Percentiles rank a stretch among this genome's conserved stretches.
Evolutionary conservation across 257 asterid genomes (phyloP).

Genomic region (Nicotiana paniculata): DNA sequence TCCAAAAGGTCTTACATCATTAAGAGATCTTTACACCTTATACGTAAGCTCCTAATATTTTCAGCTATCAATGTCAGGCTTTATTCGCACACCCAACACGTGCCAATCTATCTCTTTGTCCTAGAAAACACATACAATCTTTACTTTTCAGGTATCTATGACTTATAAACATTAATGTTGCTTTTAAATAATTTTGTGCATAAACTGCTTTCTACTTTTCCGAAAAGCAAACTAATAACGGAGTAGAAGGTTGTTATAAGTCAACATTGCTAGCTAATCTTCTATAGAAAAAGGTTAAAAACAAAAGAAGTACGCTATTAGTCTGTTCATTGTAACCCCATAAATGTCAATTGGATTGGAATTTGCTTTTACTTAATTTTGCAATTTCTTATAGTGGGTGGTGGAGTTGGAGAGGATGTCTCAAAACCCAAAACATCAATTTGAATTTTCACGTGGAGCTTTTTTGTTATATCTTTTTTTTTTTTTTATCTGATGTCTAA

Average conservation of each 20-base stretch:
- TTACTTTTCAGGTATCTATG: not conserved
- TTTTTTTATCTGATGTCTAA: not conserved
- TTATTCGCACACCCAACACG: no score
- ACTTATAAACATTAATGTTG: not conserved
- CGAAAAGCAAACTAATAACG: not conserved
- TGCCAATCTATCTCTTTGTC: not conserved
- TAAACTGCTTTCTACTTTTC: not conserved
- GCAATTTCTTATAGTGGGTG: not conserved
- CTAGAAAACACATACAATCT: not conserved
- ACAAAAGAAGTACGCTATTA: no score
- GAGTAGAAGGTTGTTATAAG: conserved; percentile 12
- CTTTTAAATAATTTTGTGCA: not conserved
- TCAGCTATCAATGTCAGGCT: no score
- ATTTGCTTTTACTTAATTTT: no score
- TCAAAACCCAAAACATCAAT: not conserved
- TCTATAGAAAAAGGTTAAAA: no score
- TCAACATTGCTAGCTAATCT: not conserved
- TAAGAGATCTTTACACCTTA: no score
- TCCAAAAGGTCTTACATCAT: no score
- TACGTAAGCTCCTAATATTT: no score
- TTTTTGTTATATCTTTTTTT: not conserved
- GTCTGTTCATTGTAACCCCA: no score
- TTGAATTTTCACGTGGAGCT: not conserved
- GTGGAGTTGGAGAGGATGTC: not conserved
- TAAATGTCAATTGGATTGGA: no score